Evolutionary conservation across 768 basidiomycete genomes (phyloP).

Genomic region (Holtermannia corniformis): DNA sequence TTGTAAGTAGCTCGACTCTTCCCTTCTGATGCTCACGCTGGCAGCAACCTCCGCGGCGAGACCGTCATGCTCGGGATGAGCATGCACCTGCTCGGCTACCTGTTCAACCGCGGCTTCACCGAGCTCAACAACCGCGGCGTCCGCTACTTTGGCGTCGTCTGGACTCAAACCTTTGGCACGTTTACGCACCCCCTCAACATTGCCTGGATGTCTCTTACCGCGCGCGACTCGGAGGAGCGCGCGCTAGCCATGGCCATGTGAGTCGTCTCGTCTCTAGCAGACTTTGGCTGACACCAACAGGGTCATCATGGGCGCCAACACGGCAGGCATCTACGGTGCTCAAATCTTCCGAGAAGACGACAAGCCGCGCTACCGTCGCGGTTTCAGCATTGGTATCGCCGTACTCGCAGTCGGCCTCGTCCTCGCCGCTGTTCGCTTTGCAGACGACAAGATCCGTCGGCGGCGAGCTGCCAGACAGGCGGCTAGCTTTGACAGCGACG

Average conservation of each 20-base stretch:
- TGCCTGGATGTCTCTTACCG: slow-evolving; percentile 22
- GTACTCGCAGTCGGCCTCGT: slow-evolving; percentile 10
- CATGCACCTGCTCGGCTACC: slow-evolving; percentile 12
- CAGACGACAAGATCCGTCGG: slow-evolving; percentile 1
- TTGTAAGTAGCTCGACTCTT: neutral
- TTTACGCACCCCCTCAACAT: slow-evolving; percentile 23
- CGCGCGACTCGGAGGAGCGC: slow-evolving; percentile 15
- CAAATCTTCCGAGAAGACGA: slow-evolving; percentile 29
- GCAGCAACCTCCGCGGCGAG: slow-evolving; percentile 8
- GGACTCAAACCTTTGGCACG: slow-evolving; percentile 14
- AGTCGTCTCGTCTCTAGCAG: neutral
- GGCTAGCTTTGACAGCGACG: too few species aligned
- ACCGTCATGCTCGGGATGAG: slow-evolving; percentile 11
- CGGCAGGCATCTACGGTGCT: slow-evolving; percentile 23
- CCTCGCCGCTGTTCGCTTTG: slow-evolving; percentile 11
- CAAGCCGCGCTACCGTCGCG: slow-evolving; percentile 20
- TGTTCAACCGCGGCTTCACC: slow-evolving; percentile 9
- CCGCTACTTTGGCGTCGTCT: slow-evolving; percentile 16
- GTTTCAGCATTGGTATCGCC: slow-evolving; percentile 15
- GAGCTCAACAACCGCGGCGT: slow-evolving; percentile 6
- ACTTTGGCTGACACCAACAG: neutral
- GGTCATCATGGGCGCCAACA: slow-evolving; percentile 26
- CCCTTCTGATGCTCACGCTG: neutral
- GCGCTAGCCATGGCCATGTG: slow-evolving; percentile 26
- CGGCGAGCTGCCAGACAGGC: neutral